Base-by-base conservation (phyloP, 1,139 yeast genomes). In the Geotrichum klebahnii region DNA sequence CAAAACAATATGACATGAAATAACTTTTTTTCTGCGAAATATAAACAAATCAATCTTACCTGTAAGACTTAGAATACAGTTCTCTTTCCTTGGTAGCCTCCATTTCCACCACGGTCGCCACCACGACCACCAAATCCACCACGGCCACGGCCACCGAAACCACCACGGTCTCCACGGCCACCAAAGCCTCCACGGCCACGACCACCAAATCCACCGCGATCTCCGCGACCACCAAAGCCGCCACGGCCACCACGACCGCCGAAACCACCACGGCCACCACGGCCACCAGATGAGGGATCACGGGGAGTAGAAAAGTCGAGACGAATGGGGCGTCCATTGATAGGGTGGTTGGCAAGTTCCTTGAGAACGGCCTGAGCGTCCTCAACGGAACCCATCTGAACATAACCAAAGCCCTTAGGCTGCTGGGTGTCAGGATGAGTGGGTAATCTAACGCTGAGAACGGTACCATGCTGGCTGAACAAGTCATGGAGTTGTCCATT, bases 401-500 rank as follows among this genome's bases (percentile, higher is more conserved):
- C 96, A 72, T 92, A 92, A 61, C 97, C 98, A 74, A 92, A 92
- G 60, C 98, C 98, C 80, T 92, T 92, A 71, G 96, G 95, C 75
- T 89, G 96, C 70, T 89, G 95, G 59, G 97, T 89, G 71, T 89
- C 97, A 67, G 96, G 97, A 74, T 90, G 94, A 46, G 97, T 90
- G 71, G 98, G 97, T 62, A 92, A 76, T 77, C 98, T 84, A 63
- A 90, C 89, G 55, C 94, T 84, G 53, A 88, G 73, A 56, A 92
- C 86, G 58, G 77, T 77, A 68, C 97, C 97, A 71, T 79, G 77
- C 65, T 79, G 80, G 61, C 84, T 81, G 66, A 92, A 92, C 41
- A 80, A 68, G 61, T 78, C 79, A 70, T 77, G 82, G 60, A 92
- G 75, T 57, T 72, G 74, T 67, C 89, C 96, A 73, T 89, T 82